Conservation (phyloP, 176 grass and related monocot genomes). For the Puccinellia tenuiflora region DNA sequence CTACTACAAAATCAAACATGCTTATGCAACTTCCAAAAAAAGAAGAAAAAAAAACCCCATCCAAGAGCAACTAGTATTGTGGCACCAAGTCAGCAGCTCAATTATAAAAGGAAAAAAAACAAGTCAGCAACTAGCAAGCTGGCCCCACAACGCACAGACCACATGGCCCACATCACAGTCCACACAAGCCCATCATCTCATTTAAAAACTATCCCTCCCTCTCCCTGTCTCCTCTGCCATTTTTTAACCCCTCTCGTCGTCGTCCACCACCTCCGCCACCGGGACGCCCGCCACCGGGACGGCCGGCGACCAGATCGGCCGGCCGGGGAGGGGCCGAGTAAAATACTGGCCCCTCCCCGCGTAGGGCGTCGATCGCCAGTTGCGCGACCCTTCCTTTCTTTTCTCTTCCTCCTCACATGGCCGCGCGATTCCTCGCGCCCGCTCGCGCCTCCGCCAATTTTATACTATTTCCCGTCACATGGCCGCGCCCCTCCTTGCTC, state of each 20-base stretch:
- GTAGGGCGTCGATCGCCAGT: constrained; percentile 10
- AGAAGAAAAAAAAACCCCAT: not conserved
- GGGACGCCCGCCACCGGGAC: not conserved
- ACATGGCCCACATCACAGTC: not conserved
- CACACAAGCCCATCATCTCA: not conserved
- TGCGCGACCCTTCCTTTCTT: not conserved
- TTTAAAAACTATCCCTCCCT: not conserved
- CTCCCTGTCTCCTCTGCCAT: not conserved
- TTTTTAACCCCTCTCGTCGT: not conserved
- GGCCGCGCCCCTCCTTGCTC: not conserved
- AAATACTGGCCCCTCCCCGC: not conserved
- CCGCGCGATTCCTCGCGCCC: constrained; percentile 13
- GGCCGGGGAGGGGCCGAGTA: not conserved
- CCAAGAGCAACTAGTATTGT: not conserved
- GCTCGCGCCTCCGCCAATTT: constrained; percentile 8
- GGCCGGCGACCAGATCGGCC: not conserved
- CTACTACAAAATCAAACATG: not conserved
- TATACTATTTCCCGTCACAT: constrained; percentile 14
- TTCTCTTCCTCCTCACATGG: not conserved
- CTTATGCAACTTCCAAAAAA: not conserved
- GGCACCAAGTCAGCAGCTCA: not conserved
- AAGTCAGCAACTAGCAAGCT: not conserved
- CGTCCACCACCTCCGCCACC: constrained; percentile 1
- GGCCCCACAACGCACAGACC: not conserved
- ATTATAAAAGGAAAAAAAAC: not conserved